Percentiles rank a stretch among this genome's conserved stretches.
Evolutionary conservation across 2,329 filamentous ascomycete genomes (phyloP).

Genomic region (Phialophora chinensis): DNA sequence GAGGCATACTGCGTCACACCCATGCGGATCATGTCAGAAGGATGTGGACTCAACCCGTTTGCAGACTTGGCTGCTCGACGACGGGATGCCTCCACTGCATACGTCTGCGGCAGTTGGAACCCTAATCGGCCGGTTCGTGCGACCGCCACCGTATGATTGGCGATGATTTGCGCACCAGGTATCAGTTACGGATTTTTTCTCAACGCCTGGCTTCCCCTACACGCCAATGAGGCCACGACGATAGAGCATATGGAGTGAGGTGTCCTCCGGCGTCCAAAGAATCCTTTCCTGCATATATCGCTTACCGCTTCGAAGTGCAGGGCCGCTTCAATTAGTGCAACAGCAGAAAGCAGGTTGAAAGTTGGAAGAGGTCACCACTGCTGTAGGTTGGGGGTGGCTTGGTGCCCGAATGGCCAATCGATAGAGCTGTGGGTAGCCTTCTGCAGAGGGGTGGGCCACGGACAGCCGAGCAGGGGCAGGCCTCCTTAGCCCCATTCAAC

Average conservation of each 20-base stretch:
- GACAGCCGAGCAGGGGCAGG: constrained; percentile 12
- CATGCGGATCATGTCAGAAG: constrained; percentile 19
- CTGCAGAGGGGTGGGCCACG: constrained; percentile 2
- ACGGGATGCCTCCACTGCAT: not conserved
- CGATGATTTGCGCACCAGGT: constrained; percentile 18
- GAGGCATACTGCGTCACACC: constrained; percentile 21
- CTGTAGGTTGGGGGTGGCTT: not conserved
- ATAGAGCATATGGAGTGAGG: constrained; percentile 7
- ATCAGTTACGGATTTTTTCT: not conserved
- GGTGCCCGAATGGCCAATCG: constrained; percentile 7
- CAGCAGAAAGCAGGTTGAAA: constrained; percentile 3
- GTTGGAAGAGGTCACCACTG: not conserved
- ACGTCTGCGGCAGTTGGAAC: constrained; percentile 11
- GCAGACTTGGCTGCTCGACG: not conserved
- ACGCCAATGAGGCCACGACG: not conserved
- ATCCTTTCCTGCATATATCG: not conserved
- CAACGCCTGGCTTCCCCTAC: not conserved
- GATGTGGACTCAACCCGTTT: constrained; percentile 5
- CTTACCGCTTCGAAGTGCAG: not conserved
- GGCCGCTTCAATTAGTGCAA: not conserved
- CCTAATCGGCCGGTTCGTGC: constrained; percentile 7
- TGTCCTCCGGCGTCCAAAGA: not conserved
- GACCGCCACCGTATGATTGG: constrained; percentile 15
- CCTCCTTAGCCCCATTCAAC: not conserved
- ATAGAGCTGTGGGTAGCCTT: constrained; percentile 7